These are phyloP conservation scores for Penicillium antarcticum DNA, from an alignment of 495 filamentous ascomycete species.

Conservation along the genomic window DNA sequence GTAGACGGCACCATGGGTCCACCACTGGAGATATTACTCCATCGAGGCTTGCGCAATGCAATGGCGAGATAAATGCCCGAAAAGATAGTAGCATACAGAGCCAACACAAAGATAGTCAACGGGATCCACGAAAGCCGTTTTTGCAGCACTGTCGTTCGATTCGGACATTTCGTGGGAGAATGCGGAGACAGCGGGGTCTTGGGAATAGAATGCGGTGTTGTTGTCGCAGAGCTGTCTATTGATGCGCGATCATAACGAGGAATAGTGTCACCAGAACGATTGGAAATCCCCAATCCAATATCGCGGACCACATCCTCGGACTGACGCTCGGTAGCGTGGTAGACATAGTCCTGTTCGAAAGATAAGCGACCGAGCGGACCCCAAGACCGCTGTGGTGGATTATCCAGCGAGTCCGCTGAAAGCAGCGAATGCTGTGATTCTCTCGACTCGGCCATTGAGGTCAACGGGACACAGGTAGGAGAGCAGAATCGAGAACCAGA, in stretches of 20 bases:
- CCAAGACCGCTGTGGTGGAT: conserved; percentile 15
- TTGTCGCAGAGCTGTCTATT: background rate
- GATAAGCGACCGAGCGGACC: conserved; percentile 17
- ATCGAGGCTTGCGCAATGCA: conserved; percentile 57
- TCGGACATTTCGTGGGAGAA: conserved; percentile 17
- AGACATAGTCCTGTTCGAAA: conserved; percentile 6
- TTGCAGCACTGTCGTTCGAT: conserved; percentile 20
- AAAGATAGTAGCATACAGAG: conserved; percentile 63
- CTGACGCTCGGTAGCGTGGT: conserved; percentile 11
- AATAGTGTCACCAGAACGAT: conserved; percentile 7
- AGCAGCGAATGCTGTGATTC: conserved; percentile 22
- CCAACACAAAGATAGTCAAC: conserved; percentile 53
- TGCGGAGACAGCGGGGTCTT: background rate
- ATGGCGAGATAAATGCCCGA: conserved; percentile 62
- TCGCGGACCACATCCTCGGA: conserved; percentile 19
- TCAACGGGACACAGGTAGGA: background rate
- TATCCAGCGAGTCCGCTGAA: conserved; percentile 8
- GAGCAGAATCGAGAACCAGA: background rate
- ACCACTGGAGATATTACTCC: conserved; percentile 45
- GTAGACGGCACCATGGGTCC: conserved; percentile 50
- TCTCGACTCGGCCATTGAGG: conserved; percentile 16
- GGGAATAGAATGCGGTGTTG: conserved; percentile 10
- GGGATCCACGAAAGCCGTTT: conserved; percentile 55
- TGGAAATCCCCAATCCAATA: conserved; percentile 21
- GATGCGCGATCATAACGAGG: conserved; percentile 7